These are phyloP conservation scores for Salix exigua DNA, from an alignment of 345 rosid genomes.

Conservation along the genomic window DNA sequence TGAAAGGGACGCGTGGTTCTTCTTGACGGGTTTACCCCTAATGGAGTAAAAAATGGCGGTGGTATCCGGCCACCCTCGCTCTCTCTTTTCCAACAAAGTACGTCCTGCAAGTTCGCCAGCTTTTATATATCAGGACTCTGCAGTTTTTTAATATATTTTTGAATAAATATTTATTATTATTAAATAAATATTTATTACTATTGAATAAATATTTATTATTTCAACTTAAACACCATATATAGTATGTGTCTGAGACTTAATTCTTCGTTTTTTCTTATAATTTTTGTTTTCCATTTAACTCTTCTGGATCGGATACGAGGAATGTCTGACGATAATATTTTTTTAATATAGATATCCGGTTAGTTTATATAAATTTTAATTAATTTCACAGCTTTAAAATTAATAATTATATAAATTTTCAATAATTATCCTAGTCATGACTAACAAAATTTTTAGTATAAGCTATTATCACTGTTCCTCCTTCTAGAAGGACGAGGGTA, in stretches of 20 bases:
- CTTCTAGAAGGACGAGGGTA: not conserved
- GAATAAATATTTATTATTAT: too few species aligned
- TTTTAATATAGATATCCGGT: accelerated
- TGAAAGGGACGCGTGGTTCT: not conserved
- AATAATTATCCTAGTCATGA: too few species aligned
- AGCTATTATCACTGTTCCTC: too few species aligned
- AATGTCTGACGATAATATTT: not conserved
- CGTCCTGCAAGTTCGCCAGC: not conserved
- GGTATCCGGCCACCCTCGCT: not conserved
- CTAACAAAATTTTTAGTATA: too few species aligned
- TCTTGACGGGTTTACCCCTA: slow-evolving; percentile 27
- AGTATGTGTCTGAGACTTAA: too few species aligned
- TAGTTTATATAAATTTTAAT: accelerated
- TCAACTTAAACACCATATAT: too few species aligned
- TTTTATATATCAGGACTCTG: too few species aligned
- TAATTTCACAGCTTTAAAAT: too few species aligned
- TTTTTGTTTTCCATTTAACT: not conserved
- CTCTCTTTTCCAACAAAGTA: not conserved
- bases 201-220: too few species aligned
- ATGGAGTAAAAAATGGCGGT: not conserved
- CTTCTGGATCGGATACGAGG: slow-evolving; percentile 35
- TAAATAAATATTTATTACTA: too few species aligned
- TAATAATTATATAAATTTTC: too few species aligned
- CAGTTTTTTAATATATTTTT: not conserved
- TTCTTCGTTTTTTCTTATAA: not conserved